Conservation (phyloP, 805 yeast genomes). For the Kluyveromyces dobzhanskii region DNA sequence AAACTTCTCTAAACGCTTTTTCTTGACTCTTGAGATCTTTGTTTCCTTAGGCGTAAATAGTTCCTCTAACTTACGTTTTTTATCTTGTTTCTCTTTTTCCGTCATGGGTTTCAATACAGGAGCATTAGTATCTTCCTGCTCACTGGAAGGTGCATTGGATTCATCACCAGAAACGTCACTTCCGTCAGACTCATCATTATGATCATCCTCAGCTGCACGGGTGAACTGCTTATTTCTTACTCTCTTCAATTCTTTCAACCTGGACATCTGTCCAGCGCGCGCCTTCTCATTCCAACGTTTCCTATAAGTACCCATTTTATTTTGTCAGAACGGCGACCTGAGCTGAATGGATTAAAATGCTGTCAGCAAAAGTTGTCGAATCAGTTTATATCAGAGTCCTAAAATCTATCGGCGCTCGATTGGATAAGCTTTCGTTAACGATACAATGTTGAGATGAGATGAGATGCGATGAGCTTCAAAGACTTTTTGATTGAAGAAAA, state of each 20-base stretch:
- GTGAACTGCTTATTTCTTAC: conserved; percentile 64
- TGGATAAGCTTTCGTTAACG: too few species aligned
- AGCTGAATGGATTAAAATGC: too few species aligned
- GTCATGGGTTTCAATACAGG: conserved; percentile 56
- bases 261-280: conserved; percentile 74
- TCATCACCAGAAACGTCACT: conserved; percentile 21
- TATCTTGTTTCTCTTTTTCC: conserved; percentile 50
- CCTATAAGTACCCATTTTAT: conserved; percentile 69
- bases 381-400: too few species aligned
- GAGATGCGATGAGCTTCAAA: conserved; percentile 9
- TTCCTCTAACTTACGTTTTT: conserved; percentile 58
- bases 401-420: too few species aligned
- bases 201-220: conserved; percentile 38
- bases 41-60: conserved; percentile 53
- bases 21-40: conserved; percentile 63
- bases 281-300: conserved; percentile 80
- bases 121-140: conserved; percentile 43
- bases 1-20: conserved; percentile 80
- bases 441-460: conserved; percentile 1
- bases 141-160: conserved; percentile 8
- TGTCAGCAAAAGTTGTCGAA: too few species aligned
- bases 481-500: conserved; percentile 1
- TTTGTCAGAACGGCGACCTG: background rate
- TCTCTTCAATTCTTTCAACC: conserved; percentile 57
- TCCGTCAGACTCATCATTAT: background rate